Evolutionary conservation across 2,329 filamentous ascomycete species (phyloP).

Genomic region (Aspergillus ochraceus): DNA sequence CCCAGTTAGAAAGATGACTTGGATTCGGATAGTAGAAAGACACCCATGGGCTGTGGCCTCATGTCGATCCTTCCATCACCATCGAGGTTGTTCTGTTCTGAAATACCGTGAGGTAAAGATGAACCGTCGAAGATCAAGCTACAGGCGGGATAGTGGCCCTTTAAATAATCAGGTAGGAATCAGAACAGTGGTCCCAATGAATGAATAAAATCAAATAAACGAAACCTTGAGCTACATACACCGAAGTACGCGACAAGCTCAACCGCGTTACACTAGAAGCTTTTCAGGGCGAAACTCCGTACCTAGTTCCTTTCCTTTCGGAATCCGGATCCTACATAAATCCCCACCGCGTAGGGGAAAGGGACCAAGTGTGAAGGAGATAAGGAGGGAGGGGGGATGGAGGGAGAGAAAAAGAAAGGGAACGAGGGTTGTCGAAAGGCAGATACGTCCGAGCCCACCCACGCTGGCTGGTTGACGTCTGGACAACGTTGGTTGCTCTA

Average conservation of each 20-base stretch:
- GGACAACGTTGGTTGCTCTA: neutral
- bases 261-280: neutral
- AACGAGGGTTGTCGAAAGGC: neutral
- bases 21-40: neutral
- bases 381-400: too few relatives aligned
- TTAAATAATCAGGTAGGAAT: neutral
- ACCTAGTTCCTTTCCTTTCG: neutral
- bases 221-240: neutral
- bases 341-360: neutral
- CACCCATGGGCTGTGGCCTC: too few relatives aligned
- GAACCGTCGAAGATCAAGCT: neutral
- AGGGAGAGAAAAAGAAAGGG: too few relatives aligned
- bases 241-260: neutral
- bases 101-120: neutral
- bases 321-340: neutral
- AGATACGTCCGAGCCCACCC: neutral
- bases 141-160: neutral
- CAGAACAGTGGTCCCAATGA: neutral
- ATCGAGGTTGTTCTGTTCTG: neutral
- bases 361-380: neutral
- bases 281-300: neutral
- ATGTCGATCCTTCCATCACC: neutral
- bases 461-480: neutral
- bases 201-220: neutral
- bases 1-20: too few relatives aligned